Evolutionary conservation across 2,329 filamentous ascomycete species (phyloP).

Genomic region (Diaporthe citri): DNA sequence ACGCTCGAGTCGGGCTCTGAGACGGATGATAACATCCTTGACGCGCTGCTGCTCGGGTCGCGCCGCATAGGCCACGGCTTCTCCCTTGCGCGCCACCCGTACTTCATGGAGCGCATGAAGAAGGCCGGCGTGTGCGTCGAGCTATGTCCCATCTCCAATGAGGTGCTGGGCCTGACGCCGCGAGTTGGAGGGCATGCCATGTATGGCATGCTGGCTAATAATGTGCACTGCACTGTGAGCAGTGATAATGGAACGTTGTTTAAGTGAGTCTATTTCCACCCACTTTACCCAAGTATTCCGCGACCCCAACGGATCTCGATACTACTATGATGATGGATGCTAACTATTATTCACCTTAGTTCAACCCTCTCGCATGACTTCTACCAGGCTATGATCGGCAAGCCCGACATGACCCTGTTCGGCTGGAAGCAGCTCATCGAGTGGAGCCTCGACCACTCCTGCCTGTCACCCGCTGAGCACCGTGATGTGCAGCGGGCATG

Average conservation of each 20-base stretch:
- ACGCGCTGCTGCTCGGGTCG: constrained; percentile 74
- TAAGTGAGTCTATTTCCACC: constrained; percentile 58
- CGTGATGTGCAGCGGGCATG: constrained; percentile 58
- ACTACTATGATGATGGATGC: neutral
- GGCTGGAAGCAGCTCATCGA: constrained; percentile 78
- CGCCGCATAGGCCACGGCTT: constrained; percentile 83
- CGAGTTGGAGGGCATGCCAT: constrained; percentile 75
- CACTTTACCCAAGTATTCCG: too few relatives aligned
- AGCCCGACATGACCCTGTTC: constrained; percentile 73
- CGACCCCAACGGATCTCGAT: neutral
- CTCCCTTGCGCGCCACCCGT: constrained; percentile 74
- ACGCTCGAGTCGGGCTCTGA: constrained; percentile 75
- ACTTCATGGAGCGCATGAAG: constrained; percentile 76
- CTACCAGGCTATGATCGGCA: constrained; percentile 80
- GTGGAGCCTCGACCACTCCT: constrained; percentile 74
- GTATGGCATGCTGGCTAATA: constrained; percentile 77
- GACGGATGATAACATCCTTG: constrained; percentile 76
- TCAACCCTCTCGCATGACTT: constrained; percentile 82
- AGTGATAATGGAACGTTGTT: constrained; percentile 83
- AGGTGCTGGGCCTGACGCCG: constrained; percentile 77
- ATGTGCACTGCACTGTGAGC: constrained; percentile 79
- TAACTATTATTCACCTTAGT: constrained; percentile 51
- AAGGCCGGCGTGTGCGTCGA: constrained; percentile 77
- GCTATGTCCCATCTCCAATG: constrained; percentile 82
- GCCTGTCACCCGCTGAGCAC: constrained; percentile 60